Evolutionary conservation across 164 flowering plant genomes (phyloP).

Genomic region (Taxillus chinensis): DNA sequence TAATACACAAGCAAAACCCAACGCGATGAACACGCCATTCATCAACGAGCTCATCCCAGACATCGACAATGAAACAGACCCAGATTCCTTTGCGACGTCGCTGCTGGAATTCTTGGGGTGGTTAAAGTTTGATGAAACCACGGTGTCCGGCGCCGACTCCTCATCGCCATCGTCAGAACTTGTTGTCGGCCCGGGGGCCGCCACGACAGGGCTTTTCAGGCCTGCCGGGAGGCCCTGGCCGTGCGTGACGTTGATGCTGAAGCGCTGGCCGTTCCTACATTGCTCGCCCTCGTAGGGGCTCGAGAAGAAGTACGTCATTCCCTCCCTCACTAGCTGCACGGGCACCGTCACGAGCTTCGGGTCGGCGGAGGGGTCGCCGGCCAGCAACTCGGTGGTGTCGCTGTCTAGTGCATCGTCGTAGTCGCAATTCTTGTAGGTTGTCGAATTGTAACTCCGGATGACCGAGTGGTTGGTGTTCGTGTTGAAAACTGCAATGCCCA

Average conservation of each 20-base stretch:
- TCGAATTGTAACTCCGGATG: conserved; percentile 64
- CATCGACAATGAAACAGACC: conserved; percentile 13
- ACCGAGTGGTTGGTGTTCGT: conserved; percentile 82
- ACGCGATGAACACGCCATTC: no score
- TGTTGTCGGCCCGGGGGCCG: conserved; percentile 36
- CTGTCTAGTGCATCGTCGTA: conserved; percentile 34
- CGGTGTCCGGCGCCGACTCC: conserved; percentile 59
- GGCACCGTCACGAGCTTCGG: conserved; percentile 30
- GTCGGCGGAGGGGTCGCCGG: conserved; percentile 42
- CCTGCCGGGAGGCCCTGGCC: conserved; percentile 71
- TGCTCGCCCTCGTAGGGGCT: conserved; percentile 86
- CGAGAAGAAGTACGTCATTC: conserved; percentile 70
- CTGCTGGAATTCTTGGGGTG: conserved; percentile 32
- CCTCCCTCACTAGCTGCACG: conserved; percentile 64
- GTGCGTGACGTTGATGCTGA: conserved; percentile 62
- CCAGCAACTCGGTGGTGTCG: conserved; percentile 58
- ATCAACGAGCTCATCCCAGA: conserved; percentile 5
- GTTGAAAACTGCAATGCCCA: conserved; percentile 67
- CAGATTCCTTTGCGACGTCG: conserved; percentile 16
- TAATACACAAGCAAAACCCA: no score
- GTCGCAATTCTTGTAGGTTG: conserved; percentile 69
- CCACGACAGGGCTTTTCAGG: conserved; percentile 19
- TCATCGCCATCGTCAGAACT: conserved; percentile 33
- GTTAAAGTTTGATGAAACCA: conserved; percentile 51
- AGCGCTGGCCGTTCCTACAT: conserved; percentile 67